Percentiles rank a stretch among this genome's conserved stretches.
These are phyloP conservation scores for Sporobolomyces pararoseus DNA, from an alignment of 768 basidiomycete species.

Conservation along the genomic window DNA sequence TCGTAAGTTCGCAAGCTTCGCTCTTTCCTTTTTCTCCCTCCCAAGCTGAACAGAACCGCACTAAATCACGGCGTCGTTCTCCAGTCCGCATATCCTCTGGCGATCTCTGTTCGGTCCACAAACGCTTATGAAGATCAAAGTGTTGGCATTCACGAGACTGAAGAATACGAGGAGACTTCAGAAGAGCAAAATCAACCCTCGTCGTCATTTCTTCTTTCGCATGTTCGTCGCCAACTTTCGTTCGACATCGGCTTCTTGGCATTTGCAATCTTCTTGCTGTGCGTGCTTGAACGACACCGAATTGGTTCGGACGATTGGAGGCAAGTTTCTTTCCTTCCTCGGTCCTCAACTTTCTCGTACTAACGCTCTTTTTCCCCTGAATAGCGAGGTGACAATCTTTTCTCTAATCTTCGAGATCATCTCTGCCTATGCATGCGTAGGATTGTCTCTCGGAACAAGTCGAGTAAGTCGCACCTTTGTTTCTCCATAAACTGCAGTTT, in stretches of 20 bases:
- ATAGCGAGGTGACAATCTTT: conserved; percentile 41
- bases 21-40: not conserved
- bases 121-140: conserved; percentile 82
- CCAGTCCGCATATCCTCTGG: conserved; percentile 50
- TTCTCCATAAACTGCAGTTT: not conserved
- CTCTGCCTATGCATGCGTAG: conserved; percentile 71
- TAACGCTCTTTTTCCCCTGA: too few species aligned
- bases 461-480: conserved; percentile 58
- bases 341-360: not conserved
- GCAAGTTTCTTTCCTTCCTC: conserved; percentile 10
- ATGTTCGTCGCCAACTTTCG: conserved; percentile 78
- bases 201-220: conserved; percentile 50
- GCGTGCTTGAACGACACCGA: conserved; percentile 68
- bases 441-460: conserved; percentile 83
- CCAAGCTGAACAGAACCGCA: too few species aligned
- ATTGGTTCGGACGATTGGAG: conserved; percentile 20
- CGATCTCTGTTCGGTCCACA: conserved; percentile 65
- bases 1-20: conserved; percentile 55
- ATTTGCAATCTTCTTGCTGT: conserved; percentile 77
- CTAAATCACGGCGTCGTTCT: not conserved
- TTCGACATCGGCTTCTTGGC: conserved; percentile 99
- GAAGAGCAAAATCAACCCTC: conserved; percentile 33
- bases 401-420: conserved; percentile 60
- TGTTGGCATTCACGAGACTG: conserved; percentile 54
- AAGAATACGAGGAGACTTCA: conserved; percentile 32